phyloP scores from a whole-genome alignment of 2,329 filamentous ascomycete genomes.

The Dactylellina parvicollis region DNA sequence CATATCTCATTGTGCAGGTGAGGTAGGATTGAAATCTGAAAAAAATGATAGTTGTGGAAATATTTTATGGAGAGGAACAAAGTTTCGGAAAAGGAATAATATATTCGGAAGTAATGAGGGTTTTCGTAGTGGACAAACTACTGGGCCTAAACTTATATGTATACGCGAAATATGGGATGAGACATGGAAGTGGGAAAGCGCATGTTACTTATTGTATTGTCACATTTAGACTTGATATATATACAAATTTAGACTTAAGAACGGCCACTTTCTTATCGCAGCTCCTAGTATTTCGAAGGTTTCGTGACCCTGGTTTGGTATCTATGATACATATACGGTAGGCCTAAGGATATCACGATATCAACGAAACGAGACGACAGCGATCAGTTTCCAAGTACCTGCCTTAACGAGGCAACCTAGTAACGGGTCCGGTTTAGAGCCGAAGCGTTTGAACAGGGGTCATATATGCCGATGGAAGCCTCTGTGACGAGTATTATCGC shows the following conservation, averaged over 20 bases:
- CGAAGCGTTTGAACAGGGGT: background rate
- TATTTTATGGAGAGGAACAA: no score
- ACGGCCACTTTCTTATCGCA: conserved; percentile 16
- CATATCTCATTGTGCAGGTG: conserved; percentile 5
- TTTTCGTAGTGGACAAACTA: no score
- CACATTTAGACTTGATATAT: no score
- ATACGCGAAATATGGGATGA: no score
- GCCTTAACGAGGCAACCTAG: conserved; percentile 16
- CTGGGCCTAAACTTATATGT: no score
- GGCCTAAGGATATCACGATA: conserved; percentile 9
- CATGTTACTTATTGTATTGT: no score
- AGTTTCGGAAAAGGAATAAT: no score
- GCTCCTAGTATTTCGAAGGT: background rate
- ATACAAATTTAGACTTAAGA: background rate
- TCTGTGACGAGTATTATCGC: conserved; percentile 32
- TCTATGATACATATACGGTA: background rate
- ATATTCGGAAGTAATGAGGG: no score
- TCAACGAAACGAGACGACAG: conserved; percentile 36
- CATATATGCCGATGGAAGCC: background rate
- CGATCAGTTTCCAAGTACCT: conserved; percentile 14
- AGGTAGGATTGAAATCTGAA: no score
- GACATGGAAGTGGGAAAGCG: no score
- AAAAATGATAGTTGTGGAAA: no score
- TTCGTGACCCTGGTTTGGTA: background rate
- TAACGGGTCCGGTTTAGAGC: conserved; percentile 13